Evolutionary conservation across 352 stramenopile genomes (phyloP).

Genomic region (Blastocystis sp.): DNA sequence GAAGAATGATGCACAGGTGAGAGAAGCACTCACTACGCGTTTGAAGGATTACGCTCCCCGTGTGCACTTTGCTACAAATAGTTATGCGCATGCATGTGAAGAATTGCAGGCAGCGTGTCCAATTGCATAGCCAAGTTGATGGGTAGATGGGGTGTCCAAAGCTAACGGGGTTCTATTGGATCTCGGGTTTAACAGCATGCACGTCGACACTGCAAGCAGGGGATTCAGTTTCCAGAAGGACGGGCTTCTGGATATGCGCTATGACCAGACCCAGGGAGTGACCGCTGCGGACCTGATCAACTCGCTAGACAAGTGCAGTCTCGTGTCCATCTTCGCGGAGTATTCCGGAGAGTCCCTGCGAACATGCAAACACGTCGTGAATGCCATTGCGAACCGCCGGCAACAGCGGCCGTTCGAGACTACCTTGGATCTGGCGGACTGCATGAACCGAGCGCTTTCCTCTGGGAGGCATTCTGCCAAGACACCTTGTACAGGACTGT

Average conservation of each 20-base stretch:
- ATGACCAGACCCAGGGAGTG: slow-evolving; percentile 49
- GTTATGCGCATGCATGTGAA: neutral
- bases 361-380: slow-evolving; percentile 44
- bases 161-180: slow-evolving; percentile 70
- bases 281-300: slow-evolving; percentile 65
- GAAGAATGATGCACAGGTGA: neutral
- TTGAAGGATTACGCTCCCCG: neutral
- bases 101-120: neutral
- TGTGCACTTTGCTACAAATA: slow-evolving; percentile 10
- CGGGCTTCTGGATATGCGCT: slow-evolving; percentile 71
- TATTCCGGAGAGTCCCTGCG: slow-evolving; percentile 68
- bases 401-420: slow-evolving; percentile 19
- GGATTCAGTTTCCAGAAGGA: slow-evolving; percentile 71
- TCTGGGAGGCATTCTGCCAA: slow-evolving; percentile 24
- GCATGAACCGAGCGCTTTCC: neutral
- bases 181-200: slow-evolving; percentile 70
- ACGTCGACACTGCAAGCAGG: slow-evolving; percentile 68
- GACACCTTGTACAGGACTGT: slow-evolving; percentile 65
- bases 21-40: neutral
- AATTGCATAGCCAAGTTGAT: neutral
- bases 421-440: neutral
- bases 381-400: slow-evolving; percentile 2
- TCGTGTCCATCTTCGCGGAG: slow-evolving; percentile 48
- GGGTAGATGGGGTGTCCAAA: neutral
- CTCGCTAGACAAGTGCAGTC: neutral